A percentile compares a stretch with the other conserved stretches of the same genome.
Evolutionary conservation across 306 rosid genomes (phyloP).

Genomic region (Gastrolobium bilobum): DNA sequence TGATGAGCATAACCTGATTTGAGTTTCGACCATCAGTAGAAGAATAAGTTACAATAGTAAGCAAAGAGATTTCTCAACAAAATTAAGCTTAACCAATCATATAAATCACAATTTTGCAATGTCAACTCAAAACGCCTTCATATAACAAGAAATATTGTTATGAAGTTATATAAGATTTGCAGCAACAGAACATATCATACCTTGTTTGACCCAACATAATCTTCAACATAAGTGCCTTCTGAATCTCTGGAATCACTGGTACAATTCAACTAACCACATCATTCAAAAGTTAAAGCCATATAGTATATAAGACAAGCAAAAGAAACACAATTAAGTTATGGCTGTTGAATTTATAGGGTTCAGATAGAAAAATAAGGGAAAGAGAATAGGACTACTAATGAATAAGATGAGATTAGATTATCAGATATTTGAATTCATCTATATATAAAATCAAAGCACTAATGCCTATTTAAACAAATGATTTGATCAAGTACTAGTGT

Average conservation of each 20-base stretch:
- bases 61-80: constrained; percentile 32
- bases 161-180: constrained; percentile 16
- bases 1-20: constrained; percentile 68
- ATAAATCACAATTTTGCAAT: constrained; percentile 28
- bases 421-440: not conserved
- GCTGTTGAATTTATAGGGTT: constrained; percentile 3
- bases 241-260: constrained; percentile 64
- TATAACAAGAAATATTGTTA: constrained; percentile 6
- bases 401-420: constrained; percentile 36
- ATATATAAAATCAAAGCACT: constrained; percentile 12
- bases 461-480: not conserved
- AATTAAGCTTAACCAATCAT: constrained; percentile 39
- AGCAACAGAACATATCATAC: constrained; percentile 60
- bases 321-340: constrained; percentile 18
- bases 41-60: constrained; percentile 22
- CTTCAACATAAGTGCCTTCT: constrained; percentile 60
- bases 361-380: constrained; percentile 19
- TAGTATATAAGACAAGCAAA: constrained; percentile 29
- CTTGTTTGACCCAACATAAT: constrained; percentile 61
- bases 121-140: constrained; percentile 24
- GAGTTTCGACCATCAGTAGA: constrained; percentile 41
- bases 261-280: constrained; percentile 51
- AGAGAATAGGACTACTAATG: constrained; percentile 7
- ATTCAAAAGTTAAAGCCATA: constrained; percentile 46
- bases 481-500: not conserved